These are phyloP conservation scores for Populus deltoides DNA, from an alignment of 345 rosid genomes.

Conservation along the genomic window DNA sequence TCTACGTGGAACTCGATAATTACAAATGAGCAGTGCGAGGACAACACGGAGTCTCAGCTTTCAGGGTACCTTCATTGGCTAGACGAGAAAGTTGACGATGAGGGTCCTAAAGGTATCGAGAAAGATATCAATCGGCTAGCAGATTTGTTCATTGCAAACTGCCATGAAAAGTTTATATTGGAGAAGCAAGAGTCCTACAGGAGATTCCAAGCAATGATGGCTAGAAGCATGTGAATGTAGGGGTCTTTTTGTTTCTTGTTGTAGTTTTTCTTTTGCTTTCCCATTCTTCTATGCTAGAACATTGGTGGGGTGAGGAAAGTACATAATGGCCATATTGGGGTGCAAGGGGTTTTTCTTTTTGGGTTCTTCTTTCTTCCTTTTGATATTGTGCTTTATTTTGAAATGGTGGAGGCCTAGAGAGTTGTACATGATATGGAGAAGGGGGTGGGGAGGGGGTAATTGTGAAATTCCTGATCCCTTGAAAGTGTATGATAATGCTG, in stretches of 20 bases:
- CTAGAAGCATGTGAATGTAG: slow-evolving; percentile 51
- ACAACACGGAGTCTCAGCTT: slow-evolving; percentile 42
- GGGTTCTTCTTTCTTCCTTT: neutral
- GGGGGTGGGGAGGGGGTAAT: neutral
- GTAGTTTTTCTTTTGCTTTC: slow-evolving; percentile 7
- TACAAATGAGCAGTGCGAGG: slow-evolving; percentile 24
- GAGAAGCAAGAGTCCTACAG: slow-evolving; percentile 97
- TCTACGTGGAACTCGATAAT: slow-evolving; percentile 47
- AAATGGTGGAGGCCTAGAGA: neutral
- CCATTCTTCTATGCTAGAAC: slow-evolving; percentile 27
- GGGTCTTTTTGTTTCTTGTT: neutral
- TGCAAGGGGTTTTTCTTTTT: neutral
- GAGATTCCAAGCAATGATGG: slow-evolving; percentile 81
- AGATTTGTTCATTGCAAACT: slow-evolving; percentile 71
- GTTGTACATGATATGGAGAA: neutral
- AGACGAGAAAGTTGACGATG: slow-evolving; percentile 42
- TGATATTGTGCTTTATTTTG: neutral
- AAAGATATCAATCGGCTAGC: slow-evolving; percentile 82
- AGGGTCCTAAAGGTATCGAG: neutral
- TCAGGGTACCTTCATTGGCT: slow-evolving; percentile 63
- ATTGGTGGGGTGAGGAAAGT: slow-evolving; percentile 25
- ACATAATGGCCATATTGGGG: neutral
- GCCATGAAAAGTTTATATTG: slow-evolving; percentile 81
- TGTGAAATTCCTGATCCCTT: neutral
- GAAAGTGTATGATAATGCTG: neutral